Evolutionary conservation across 1,284 basidiomycete species (phyloP).

Genomic region (Leccinum fallax): DNA sequence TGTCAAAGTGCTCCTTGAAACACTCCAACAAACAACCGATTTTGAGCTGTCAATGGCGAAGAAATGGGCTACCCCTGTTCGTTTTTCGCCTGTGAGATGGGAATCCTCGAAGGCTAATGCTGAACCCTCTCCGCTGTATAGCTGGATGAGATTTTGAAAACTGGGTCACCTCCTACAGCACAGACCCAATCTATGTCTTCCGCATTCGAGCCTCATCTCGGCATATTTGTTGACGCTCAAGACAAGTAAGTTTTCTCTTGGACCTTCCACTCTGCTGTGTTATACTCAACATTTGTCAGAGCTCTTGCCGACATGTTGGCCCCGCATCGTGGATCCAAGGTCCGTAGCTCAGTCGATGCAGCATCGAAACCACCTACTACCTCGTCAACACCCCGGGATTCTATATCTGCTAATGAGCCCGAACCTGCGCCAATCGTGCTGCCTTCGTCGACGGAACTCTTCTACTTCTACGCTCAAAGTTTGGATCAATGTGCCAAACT

Average conservation of each 20-base stretch:
- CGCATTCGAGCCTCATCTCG: constrained; percentile 91
- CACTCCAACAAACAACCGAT: constrained; percentile 82
- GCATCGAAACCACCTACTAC: constrained; percentile 28
- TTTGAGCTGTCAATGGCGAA: constrained; percentile 82
- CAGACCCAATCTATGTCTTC: constrained; percentile 71
- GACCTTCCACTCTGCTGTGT: neutral
- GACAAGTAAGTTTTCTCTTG: constrained; percentile 64
- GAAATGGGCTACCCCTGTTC: constrained; percentile 77
- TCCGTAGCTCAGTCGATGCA: constrained; percentile 69
- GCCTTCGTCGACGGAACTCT: constrained; percentile 93
- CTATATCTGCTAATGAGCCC: constrained; percentile 45
- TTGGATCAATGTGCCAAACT: constrained; percentile 91
- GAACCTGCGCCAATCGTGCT: constrained; percentile 70
- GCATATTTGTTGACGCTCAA: constrained; percentile 94
- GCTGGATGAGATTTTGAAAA: constrained; percentile 65
- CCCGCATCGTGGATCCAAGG: constrained; percentile 66
- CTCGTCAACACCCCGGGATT: constrained; percentile 41
- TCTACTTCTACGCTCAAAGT: constrained; percentile 96
- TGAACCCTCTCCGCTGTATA: constrained; percentile 26
- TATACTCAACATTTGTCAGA: constrained; percentile 40
- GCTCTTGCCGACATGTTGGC: constrained; percentile 81
- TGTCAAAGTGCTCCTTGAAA: constrained; percentile 81
- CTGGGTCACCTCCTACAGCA: constrained; percentile 49
- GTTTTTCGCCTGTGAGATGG: constrained; percentile 30
- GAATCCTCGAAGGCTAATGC: neutral